A percentile compares a stretch with the other conserved stretches of the same genome.
Evolutionary conservation across 768 basidiomycete genomes (phyloP).

Genomic region (Naganishia randhawae): DNA sequence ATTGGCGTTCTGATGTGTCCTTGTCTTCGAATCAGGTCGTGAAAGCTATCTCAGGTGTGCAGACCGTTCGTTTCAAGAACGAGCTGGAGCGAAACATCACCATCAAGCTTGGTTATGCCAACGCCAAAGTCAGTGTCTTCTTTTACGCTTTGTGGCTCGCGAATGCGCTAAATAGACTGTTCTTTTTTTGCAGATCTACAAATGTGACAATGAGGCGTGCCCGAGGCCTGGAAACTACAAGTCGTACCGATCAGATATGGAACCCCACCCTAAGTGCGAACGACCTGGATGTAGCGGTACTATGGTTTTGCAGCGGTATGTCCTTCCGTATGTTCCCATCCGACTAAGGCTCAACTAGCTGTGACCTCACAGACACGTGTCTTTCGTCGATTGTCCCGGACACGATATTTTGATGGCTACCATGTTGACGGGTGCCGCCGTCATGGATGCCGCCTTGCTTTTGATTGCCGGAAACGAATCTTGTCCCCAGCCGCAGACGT

Average conservation of each 20-base stretch:
- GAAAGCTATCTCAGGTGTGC: constrained; percentile 96
- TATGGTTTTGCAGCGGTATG: constrained; percentile 77
- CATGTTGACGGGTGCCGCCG: constrained; percentile 99
- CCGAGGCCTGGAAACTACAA: constrained; percentile 90
- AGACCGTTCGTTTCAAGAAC: constrained; percentile 98
- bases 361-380: constrained; percentile 64
- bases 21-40: constrained; percentile 56
- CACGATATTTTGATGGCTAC: constrained; percentile 99
- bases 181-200: constrained; percentile 70
- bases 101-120: constrained; percentile 98
- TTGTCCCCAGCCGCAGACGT: constrained; percentile 97
- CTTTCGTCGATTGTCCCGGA: constrained; percentile 91
- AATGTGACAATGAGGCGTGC: constrained; percentile 90
- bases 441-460: constrained; percentile 97
- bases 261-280: constrained; percentile 88
- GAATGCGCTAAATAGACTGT: not conserved
- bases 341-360: not conserved
- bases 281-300: constrained; percentile 81
- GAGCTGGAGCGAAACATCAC: constrained; percentile 98
- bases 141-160: not conserved
- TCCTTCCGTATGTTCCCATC: not conserved
- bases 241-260: constrained; percentile 89
- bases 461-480: constrained; percentile 97
- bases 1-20: constrained; percentile 41
- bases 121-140: constrained; percentile 81